phyloP scores from a whole-genome alignment of 257 asterid genomes.

The Rhazya stricta region DNA sequence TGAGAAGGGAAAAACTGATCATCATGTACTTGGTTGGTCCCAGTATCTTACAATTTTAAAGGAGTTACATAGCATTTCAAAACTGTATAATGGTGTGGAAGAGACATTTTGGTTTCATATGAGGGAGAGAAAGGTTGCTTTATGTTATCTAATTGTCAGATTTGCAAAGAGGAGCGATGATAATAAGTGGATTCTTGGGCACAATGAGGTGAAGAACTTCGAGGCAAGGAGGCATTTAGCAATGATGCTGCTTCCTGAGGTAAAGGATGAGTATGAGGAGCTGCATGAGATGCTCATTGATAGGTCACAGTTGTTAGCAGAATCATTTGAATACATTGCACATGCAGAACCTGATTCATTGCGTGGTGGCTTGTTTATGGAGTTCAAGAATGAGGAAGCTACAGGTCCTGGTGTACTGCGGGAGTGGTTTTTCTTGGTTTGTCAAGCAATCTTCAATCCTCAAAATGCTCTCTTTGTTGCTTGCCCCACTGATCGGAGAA shows the following conservation, averaged over 20 bases:
- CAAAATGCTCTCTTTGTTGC: constrained; percentile 87
- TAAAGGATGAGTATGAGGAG: constrained; percentile 80
- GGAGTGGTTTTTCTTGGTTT: constrained; percentile 94
- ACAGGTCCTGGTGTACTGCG: constrained; percentile 97
- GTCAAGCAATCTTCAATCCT: constrained; percentile 85
- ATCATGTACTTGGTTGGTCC: constrained; percentile 37
- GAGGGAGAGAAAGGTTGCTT: constrained; percentile 51
- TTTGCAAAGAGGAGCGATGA: constrained; percentile 69
- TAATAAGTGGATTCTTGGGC: constrained; percentile 66
- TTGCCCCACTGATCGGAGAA: constrained; percentile 89
- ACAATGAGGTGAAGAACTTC: constrained; percentile 72
- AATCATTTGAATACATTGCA: constrained; percentile 72
- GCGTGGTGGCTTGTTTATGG: constrained; percentile 86
- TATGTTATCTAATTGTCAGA: constrained; percentile 56
- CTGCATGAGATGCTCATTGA: constrained; percentile 95
- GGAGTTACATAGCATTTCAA: constrained; percentile 59
- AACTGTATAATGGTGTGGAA: constrained; percentile 47
- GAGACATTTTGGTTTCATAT: constrained; percentile 58
- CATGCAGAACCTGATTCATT: constrained; percentile 54
- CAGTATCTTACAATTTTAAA: constrained; percentile 66
- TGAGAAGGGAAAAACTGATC: constrained; percentile 32
- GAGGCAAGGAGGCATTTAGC: constrained; percentile 82
- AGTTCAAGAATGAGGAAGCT: constrained; percentile 96
- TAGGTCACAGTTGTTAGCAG: constrained; percentile 70
- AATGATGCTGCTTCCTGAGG: constrained; percentile 75